A percentile compares a stretch with the other conserved stretches of the same genome.
phyloP scores from a whole-genome alignment of 495 filamentous ascomycete genomes.

The Stereocaulon alpinum region DNA sequence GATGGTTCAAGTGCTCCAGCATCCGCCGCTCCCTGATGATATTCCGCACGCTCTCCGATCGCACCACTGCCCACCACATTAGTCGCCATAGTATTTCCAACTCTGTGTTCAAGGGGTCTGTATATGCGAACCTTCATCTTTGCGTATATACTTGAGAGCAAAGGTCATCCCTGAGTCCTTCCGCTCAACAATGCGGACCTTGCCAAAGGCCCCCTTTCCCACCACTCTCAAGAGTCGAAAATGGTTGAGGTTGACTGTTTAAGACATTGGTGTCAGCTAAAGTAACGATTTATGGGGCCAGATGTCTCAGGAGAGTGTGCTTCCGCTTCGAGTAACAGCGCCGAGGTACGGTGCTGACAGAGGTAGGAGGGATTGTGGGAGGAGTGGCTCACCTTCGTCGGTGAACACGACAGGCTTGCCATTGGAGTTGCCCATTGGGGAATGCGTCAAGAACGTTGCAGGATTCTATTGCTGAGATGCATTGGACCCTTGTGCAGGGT shows the following conservation, averaged over 20 bases:
- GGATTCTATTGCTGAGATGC: conserved; percentile 5
- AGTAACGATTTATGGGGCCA: not conserved
- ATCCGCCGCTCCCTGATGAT: conserved; percentile 95
- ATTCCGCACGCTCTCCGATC: conserved; percentile 93
- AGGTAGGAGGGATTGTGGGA: not conserved
- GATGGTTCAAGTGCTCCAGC: conserved; percentile 95
- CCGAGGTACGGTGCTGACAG: conserved; percentile 3
- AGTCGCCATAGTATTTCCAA: conserved; percentile 10
- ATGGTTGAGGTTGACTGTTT: conserved; percentile 87
- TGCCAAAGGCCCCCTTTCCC: conserved; percentile 95
- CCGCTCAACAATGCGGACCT: conserved; percentile 94
- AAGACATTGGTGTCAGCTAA: conserved; percentile 15
- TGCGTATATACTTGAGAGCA: conserved; percentile 94
- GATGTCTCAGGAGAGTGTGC: not conserved
- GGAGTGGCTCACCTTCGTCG: conserved; percentile 68
- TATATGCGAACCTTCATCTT: conserved; percentile 78
- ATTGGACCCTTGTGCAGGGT: conserved; percentile 13
- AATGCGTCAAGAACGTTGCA: conserved; percentile 3
- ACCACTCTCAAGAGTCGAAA: conserved; percentile 92
- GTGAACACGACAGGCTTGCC: conserved; percentile 87
- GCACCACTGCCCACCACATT: conserved; percentile 57
- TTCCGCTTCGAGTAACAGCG: not conserved
- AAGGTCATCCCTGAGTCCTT: conserved; percentile 93
- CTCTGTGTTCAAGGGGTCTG: not conserved
- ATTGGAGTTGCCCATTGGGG: conserved; percentile 79